A percentile compares a stretch with the other conserved stretches of the same genome.
These are phyloP conservation scores for Monosporozyma servazzii DNA, from an alignment of 805 yeast species.

Conservation along the genomic window DNA sequence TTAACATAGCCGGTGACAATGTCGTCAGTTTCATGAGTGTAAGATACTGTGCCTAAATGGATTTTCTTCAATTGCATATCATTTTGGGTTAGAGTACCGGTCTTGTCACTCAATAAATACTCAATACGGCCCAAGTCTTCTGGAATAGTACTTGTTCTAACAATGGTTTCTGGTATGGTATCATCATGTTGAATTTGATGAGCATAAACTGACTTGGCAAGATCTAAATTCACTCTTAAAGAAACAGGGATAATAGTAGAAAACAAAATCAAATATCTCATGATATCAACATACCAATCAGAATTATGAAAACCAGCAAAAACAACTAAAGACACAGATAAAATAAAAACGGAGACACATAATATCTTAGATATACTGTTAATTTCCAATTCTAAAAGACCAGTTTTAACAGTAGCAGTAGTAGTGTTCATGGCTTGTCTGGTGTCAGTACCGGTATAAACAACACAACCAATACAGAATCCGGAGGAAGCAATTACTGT, in stretches of 20 bases:
- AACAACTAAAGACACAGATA: constrained; percentile 69
- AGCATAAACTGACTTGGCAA: constrained; percentile 94
- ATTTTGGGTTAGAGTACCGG: constrained; percentile 95
- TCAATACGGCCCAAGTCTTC: constrained; percentile 96
- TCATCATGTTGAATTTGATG: constrained; percentile 85
- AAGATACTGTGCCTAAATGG: constrained; percentile 87
- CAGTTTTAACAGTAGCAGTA: constrained; percentile 76
- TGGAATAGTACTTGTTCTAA: constrained; percentile 94
- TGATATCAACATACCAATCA: constrained; percentile 83
- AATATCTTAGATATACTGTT: constrained; percentile 79
- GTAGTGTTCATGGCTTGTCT: constrained; percentile 94
- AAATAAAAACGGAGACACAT: constrained; percentile 74
- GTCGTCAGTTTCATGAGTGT: constrained; percentile 87
- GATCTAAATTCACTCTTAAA: constrained; percentile 83
- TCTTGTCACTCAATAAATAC: constrained; percentile 84
- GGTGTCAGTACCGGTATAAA: constrained; percentile 88
- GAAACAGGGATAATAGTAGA: constrained; percentile 96
- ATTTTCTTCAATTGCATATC: constrained; percentile 94
- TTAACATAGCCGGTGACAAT: constrained; percentile 64
- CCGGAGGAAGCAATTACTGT: constrained; percentile 89
- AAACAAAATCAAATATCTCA: constrained; percentile 84
- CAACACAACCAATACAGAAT: constrained; percentile 74
- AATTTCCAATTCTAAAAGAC: constrained; percentile 83
- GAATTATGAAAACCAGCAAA: constrained; percentile 60
- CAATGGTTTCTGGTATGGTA: constrained; percentile 77